These are phyloP conservation scores for Circinella umbellata DNA, from an alignment of 371 early-diverging fungal species.

Conservation along the genomic window DNA sequence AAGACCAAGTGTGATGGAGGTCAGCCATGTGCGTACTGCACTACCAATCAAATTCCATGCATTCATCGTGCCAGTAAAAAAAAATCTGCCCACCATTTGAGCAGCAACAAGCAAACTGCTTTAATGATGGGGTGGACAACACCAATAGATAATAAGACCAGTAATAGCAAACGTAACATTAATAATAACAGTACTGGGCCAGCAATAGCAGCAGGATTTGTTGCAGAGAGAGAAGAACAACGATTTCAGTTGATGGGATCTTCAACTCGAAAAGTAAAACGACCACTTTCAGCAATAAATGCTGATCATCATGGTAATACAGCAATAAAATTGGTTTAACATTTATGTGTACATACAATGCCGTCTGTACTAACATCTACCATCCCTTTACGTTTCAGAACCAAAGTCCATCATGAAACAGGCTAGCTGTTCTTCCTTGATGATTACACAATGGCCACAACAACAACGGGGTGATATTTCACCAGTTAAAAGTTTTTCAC, in stretches of 20 bases:
- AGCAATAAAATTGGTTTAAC: background rate
- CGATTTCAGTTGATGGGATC: background rate
- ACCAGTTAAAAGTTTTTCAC: conserved; percentile 12
- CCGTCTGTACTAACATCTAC: background rate
- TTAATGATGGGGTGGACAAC: conserved; percentile 15
- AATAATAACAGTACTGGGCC: background rate
- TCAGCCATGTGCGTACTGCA: conserved; percentile 48
- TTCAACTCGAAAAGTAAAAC: background rate
- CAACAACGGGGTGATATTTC: conserved; percentile 6
- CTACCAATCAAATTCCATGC: conserved; percentile 39
- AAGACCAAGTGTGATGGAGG: conserved; percentile 54
- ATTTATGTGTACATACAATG: too few relatives aligned
- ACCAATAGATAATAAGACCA: conserved; percentile 1
- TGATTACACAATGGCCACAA: conserved; percentile 16
- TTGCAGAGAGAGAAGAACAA: background rate
- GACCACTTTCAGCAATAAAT: conserved; percentile 3
- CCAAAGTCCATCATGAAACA: conserved; percentile 27
- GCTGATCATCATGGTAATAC: conserved; percentile 10
- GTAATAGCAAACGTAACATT: background rate
- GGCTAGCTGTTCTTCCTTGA: conserved; percentile 28
- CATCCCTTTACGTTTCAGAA: conserved; percentile 9
- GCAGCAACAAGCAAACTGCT: conserved; percentile 7
- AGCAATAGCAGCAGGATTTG: background rate
- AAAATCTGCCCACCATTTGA: conserved; percentile 18
- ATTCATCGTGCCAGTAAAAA: conserved; percentile 36